Percentiles rank a stretch among this genome's conserved stretches.
Conservation (phyloP, 2,329 filamentous ascomycete genomes). For the Rasamsonia emersonii region DNA sequence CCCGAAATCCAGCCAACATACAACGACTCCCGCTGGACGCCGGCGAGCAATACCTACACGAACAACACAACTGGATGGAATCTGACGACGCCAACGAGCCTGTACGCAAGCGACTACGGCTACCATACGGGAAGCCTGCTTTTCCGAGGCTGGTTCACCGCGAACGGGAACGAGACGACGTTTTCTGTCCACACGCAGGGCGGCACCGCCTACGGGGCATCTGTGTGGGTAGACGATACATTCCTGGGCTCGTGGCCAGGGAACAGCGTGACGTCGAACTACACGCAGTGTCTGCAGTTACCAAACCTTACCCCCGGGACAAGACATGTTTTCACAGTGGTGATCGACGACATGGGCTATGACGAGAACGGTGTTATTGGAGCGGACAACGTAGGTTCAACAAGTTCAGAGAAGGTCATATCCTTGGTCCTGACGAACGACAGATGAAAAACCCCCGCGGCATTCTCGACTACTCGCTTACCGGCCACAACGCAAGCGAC, state of each 20-base stretch:
- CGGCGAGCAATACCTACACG: conserved; percentile 44
- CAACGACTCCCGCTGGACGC: conserved; percentile 59
- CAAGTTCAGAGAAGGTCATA: no score
- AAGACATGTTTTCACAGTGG: conserved; percentile 55
- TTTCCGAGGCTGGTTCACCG: conserved; percentile 61
- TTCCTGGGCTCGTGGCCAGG: conserved; percentile 61
- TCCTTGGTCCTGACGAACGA: no score
- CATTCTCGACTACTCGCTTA: conserved; percentile 40
- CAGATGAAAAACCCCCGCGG: conserved; percentile 53
- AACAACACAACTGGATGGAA: conserved; percentile 53
- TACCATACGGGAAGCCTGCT: conserved; percentile 61
- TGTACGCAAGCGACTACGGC: conserved; percentile 65
- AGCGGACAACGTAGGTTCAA: no score
- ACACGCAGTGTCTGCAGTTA: conserved; percentile 50
- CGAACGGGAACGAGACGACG: conserved; percentile 50
- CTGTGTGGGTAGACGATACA: conserved; percentile 57
- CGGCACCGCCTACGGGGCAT: conserved; percentile 57
- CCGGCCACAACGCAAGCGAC: conserved; percentile 24
- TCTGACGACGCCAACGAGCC: conserved; percentile 55
- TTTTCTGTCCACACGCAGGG: conserved; percentile 56
- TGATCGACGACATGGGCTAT: conserved; percentile 65
- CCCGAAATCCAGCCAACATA: conserved; percentile 58
- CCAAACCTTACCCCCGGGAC: conserved; percentile 44
- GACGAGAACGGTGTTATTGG: conserved; percentile 58
- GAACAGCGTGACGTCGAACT: conserved; percentile 40